A percentile compares a stretch with the other conserved stretches of the same genome.
Evolutionary conservation across 306 rosid species (phyloP).

Genomic region (Trichosanthes truncata): DNA sequence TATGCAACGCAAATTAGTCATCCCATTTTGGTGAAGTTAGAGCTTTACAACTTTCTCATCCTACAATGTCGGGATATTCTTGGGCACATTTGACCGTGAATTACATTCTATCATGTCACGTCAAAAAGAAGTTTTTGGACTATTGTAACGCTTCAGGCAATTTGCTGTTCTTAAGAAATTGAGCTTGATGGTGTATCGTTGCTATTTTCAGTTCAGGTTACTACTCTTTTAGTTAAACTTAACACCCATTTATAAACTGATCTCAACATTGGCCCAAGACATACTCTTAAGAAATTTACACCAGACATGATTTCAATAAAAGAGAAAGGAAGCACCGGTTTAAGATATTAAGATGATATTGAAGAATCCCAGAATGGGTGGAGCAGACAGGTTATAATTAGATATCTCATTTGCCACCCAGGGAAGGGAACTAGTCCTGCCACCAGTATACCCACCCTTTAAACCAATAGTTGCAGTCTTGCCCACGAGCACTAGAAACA

Average conservation of each 20-base stretch:
- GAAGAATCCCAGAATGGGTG: conserved; percentile 12
- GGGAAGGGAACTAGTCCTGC: conserved; percentile 53
- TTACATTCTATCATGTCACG: neutral
- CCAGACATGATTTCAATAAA: neutral
- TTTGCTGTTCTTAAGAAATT: neutral
- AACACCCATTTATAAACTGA: neutral
- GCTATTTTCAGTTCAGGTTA: neutral
- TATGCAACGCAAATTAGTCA: neutral
- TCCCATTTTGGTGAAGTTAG: neutral
- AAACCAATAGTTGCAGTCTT: conserved; percentile 52
- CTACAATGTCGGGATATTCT: neutral
- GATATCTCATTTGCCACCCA: conserved; percentile 55
- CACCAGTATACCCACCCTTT: conserved; percentile 41
- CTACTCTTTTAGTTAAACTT: neutral
- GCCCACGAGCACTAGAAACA: conserved; percentile 47
- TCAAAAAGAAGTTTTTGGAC: neutral
- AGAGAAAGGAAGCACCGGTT: neutral
- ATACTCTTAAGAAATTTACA: no score
- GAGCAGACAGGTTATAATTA: neutral
- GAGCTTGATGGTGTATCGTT: neutral
- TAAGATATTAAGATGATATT: conserved; percentile 1
- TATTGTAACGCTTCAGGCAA: neutral
- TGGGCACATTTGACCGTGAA: neutral
- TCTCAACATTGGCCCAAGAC: neutral
- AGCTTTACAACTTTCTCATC: neutral